phyloP scores from a whole-genome alignment of 768 basidiomycete genomes.

The Agrocybe pediades region DNA sequence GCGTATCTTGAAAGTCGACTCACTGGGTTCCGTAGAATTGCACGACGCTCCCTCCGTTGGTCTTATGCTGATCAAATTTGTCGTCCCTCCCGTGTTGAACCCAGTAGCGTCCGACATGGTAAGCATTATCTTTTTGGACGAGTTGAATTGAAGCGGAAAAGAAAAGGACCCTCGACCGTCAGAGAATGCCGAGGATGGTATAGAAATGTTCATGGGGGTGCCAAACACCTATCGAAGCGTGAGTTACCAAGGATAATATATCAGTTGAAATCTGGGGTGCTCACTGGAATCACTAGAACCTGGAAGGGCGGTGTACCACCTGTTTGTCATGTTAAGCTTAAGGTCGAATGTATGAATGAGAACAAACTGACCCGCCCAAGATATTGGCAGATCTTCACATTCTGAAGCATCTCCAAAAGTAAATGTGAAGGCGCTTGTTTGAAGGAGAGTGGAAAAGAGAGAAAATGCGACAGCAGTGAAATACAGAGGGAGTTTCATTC shows the following conservation, averaged over 20 bases:
- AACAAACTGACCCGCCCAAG: slow-evolving; percentile 58
- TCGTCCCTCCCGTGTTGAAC: slow-evolving; percentile 66
- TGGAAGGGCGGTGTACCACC: slow-evolving; percentile 61
- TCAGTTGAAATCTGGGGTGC: neutral
- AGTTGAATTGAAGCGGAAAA: slow-evolving; percentile 42
- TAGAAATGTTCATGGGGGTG: slow-evolving; percentile 51
- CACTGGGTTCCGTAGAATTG: slow-evolving; percentile 46
- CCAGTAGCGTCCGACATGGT: slow-evolving; percentile 76
- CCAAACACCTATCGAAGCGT: slow-evolving; percentile 47
- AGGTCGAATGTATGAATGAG: neutral
- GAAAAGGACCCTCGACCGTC: slow-evolving; percentile 57
- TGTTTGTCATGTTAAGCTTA: slow-evolving; percentile 24
- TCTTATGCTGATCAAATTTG: slow-evolving; percentile 49
- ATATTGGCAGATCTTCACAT: slow-evolving; percentile 62
- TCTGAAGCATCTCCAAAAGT: slow-evolving; percentile 44
- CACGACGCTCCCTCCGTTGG: slow-evolving; percentile 50
- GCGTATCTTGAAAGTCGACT: slow-evolving; percentile 10
- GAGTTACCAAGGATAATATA: slow-evolving; percentile 27
- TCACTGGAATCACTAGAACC: slow-evolving; percentile 48
- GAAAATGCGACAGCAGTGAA: slow-evolving; percentile 18
- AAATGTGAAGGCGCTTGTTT: slow-evolving; percentile 48
- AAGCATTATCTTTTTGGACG: slow-evolving; percentile 45
- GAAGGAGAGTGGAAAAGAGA: slow-evolving; percentile 23
- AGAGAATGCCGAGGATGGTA: slow-evolving; percentile 56
- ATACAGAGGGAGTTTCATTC: slow-evolving; percentile 21